Conservation (phyloP, 306 rosid species). For the Cicer chorassanicum region DNA sequence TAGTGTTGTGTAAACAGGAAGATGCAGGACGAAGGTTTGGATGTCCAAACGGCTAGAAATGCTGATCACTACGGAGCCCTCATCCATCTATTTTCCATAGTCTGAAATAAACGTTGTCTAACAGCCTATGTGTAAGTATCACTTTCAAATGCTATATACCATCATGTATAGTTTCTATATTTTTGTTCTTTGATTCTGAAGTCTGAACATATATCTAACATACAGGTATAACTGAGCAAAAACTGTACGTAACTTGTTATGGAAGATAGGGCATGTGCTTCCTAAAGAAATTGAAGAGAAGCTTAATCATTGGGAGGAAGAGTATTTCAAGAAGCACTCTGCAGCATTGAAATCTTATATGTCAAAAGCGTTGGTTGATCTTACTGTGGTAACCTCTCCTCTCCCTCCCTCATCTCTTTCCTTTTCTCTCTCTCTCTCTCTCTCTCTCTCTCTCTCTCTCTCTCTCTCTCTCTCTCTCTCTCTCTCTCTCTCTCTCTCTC, state of each 20-base stretch:
- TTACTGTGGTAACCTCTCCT: conserved; percentile 77
- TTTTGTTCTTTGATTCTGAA: conserved; percentile 20
- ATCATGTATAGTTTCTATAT: neutral
- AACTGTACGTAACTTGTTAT: conserved; percentile 60
- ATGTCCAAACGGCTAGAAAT: conserved; percentile 76
- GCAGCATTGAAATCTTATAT: conserved; percentile 66
- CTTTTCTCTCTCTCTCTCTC: too few species aligned
- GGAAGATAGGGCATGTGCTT: conserved; percentile 82
- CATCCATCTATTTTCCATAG: conserved; percentile 84
- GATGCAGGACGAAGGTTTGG: conserved; percentile 83
- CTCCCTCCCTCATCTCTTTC: neutral
- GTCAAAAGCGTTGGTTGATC: conserved; percentile 65
- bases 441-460: too few species aligned
- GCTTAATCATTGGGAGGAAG: conserved; percentile 74
- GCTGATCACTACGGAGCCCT: conserved; percentile 87
- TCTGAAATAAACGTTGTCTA: conserved; percentile 86
- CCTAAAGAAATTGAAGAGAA: conserved; percentile 79
- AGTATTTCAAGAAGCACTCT: conserved; percentile 78
- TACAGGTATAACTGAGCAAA: conserved; percentile 76
- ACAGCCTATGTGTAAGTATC: conserved; percentile 73
- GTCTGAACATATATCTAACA: conserved; percentile 33
- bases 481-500: too few species aligned
- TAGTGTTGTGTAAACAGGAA: conserved; percentile 58
- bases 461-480: too few species aligned
- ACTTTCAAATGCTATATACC: conserved; percentile 34